Conservation (phyloP, 108 stramenopile species). For the Discostella stelligeroides region DNA sequence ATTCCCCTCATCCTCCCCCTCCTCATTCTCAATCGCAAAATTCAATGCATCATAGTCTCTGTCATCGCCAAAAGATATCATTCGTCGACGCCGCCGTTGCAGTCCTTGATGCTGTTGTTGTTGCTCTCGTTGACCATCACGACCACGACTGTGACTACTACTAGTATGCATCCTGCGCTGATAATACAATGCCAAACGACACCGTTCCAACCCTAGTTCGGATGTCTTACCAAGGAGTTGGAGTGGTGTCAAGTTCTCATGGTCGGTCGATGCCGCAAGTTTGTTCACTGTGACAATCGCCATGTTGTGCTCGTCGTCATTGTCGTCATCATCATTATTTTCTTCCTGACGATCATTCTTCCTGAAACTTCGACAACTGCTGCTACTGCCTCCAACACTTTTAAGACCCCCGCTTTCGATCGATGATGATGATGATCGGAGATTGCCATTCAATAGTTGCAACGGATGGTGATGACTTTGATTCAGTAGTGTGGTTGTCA, state of each 20-base stretch:
- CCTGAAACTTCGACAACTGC: not conserved
- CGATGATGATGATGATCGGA: not conserved
- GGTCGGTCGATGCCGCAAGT: conserved; percentile 38
- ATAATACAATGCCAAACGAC: conserved; percentile 48
- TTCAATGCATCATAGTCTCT: conserved; percentile 34
- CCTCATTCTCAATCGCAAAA: conserved; percentile 24
- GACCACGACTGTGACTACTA: not conserved
- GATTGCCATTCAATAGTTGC: conserved; percentile 17
- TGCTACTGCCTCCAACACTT: not conserved
- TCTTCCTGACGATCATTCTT: too few species aligned
- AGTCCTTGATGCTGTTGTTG: conserved; percentile 5
- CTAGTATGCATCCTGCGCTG: conserved; percentile 24
- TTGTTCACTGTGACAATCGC: conserved; percentile 20
- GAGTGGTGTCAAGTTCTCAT: conserved; percentile 69
- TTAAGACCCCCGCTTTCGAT: not conserved
- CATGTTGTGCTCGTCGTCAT: conserved; percentile 2
- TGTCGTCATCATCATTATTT: not conserved
- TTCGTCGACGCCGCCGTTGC: conserved; percentile 23
- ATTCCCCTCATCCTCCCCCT: too few species aligned
- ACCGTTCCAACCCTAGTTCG: conserved; percentile 44
- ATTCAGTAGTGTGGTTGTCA: conserved; percentile 10
- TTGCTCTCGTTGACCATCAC: not conserved
- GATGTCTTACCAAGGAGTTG: conserved; percentile 62
- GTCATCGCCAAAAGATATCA: conserved; percentile 47
- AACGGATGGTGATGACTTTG: conserved; percentile 23